These are phyloP conservation scores for Aspergillus sp. DNA, from an alignment of 2,329 filamentous ascomycete genomes.

Conservation along the genomic window DNA sequence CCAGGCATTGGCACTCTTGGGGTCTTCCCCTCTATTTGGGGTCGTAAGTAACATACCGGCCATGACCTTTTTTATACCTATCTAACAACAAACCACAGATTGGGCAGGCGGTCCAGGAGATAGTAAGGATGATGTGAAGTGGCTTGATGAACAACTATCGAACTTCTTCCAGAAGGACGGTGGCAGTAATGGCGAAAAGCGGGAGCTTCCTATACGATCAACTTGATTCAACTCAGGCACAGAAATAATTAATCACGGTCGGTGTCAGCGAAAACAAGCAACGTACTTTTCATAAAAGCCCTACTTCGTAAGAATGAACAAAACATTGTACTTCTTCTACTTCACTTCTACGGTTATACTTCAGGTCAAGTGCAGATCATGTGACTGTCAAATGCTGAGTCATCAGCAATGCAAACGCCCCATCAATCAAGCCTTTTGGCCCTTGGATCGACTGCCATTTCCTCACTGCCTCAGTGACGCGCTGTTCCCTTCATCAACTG, in stretches of 20 bases:
- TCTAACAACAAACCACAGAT: constrained; percentile 33
- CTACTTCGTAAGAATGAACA: not conserved
- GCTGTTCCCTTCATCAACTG: constrained; percentile 5
- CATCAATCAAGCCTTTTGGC: constrained; percentile 10
- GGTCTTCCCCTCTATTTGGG: constrained; percentile 63
- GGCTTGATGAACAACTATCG: constrained; percentile 64
- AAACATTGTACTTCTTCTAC: not conserved
- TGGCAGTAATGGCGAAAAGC: not conserved
- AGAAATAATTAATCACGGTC: not conserved
- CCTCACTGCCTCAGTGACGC: not conserved
- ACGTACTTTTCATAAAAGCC: not conserved
- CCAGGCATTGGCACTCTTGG: constrained; percentile 57
- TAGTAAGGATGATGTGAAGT: constrained; percentile 69
- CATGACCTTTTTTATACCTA: not conserved
- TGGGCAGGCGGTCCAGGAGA: constrained; percentile 70
- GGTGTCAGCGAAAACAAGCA: not conserved
- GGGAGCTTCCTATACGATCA: not conserved
- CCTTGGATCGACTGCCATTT: not conserved
- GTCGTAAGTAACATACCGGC: constrained; percentile 48
- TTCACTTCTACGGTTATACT: too few species aligned
- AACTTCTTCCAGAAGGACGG: constrained; percentile 48
- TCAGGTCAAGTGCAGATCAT: not conserved
- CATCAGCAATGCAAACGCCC: constrained; percentile 10
- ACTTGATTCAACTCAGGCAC: not conserved
- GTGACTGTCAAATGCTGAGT: constrained; percentile 14